Evolutionary conservation across 257 asterid species (phyloP).

Genomic region (Solanum tarijense): DNA sequence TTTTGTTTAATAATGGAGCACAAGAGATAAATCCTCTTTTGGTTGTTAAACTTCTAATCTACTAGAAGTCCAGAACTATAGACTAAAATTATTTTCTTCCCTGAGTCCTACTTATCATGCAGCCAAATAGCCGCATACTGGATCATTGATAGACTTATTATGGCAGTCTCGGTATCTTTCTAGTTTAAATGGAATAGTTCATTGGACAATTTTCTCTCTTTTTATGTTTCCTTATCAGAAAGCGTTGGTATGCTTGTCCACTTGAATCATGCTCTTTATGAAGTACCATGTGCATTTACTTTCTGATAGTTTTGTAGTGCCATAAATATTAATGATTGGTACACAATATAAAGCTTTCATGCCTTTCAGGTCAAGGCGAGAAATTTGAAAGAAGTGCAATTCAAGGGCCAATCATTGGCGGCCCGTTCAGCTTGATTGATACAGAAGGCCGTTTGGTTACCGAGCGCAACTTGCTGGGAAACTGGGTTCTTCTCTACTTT

Average conservation of each 20-base stretch:
- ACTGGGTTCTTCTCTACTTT: slow-evolving; percentile 86
- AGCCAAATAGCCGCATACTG: background rate
- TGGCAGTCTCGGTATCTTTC: background rate
- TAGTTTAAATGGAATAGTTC: background rate
- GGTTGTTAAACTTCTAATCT: background rate
- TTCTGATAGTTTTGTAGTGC: background rate
- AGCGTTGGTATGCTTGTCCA: background rate
- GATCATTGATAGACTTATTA: background rate
- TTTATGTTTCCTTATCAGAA: background rate
- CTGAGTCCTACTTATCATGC: background rate
- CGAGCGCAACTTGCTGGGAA: slow-evolving; percentile 71
- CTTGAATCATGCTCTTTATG: background rate
- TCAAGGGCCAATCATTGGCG: slow-evolving; percentile 88
- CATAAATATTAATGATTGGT: background rate
- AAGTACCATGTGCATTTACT: background rate
- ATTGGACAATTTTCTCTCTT: background rate
- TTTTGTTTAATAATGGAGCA: background rate
- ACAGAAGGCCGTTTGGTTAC: slow-evolving; percentile 60
- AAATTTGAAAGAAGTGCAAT: slow-evolving; percentile 77
- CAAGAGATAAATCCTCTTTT: background rate
- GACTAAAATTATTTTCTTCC: background rate
- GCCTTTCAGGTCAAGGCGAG: slow-evolving; percentile 59
- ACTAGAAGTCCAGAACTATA: background rate
- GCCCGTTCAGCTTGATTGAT: slow-evolving; percentile 70
- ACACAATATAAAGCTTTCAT: background rate